Conservation (phyloP, 352 stramenopile genomes). For the Aphanomyces stellatus region DNA sequence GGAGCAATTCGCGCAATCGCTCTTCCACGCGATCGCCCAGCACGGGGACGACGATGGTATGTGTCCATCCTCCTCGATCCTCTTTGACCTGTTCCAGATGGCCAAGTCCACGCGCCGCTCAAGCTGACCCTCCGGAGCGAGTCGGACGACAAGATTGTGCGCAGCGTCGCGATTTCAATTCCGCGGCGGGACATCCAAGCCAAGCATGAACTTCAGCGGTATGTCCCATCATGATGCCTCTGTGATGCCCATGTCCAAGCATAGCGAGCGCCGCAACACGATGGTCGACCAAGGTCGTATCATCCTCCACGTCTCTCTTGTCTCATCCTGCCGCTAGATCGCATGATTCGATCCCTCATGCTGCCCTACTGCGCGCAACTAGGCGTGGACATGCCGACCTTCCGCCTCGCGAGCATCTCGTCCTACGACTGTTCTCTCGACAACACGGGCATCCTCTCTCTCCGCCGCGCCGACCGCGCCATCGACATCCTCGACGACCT, state of each 20-base stretch:
- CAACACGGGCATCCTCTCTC: neutral
- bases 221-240: neutral
- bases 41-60: neutral
- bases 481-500: slow-evolving; percentile 1
- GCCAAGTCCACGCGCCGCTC: slow-evolving; percentile 10
- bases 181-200: slow-evolving; percentile 1
- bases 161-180: slow-evolving; percentile 13
- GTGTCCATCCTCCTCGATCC: neutral
- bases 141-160: neutral
- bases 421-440: slow-evolving; percentile 10
- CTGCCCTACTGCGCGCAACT: neutral
- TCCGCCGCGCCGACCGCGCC: neutral
- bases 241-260: too few relatives aligned
- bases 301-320: neutral
- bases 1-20: slow-evolving; percentile 11
- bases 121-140: slow-evolving; percentile 8
- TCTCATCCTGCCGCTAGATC: neutral
- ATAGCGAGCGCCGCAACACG: neutral
- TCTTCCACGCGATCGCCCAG: neutral
- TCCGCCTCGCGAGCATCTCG: neutral
- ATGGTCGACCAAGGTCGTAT: neutral
- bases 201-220: slow-evolving; percentile 3
- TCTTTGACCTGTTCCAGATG: too few relatives aligned
- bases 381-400: slow-evolving; percentile 9
- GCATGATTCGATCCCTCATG: slow-evolving; percentile 10